These are phyloP conservation scores for Stereum hirsutum DNA, from an alignment of 1,284 basidiomycete species.

Conservation along the genomic window DNA sequence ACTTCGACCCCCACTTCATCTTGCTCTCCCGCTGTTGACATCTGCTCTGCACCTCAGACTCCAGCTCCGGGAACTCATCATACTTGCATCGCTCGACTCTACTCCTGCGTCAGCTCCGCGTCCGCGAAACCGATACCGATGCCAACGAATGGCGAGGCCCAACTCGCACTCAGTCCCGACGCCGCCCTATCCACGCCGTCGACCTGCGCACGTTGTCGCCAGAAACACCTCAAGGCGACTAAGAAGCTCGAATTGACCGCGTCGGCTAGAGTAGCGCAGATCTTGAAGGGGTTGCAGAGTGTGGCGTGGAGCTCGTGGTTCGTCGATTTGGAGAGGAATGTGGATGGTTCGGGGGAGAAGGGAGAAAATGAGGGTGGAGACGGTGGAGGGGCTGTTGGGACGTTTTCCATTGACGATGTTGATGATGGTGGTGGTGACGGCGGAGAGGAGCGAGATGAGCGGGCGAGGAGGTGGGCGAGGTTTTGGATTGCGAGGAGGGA, in stretches of 20 bases:
- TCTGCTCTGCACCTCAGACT: not conserved
- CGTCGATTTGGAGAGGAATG: constrained; percentile 8
- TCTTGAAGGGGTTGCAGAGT: constrained; percentile 31
- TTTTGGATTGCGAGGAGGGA: not conserved
- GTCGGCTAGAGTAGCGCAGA: constrained; percentile 31
- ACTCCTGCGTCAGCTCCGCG: not conserved
- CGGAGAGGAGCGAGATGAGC: constrained; percentile 30
- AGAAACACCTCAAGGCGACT: constrained; percentile 13
- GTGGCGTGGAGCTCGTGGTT: constrained; percentile 52
- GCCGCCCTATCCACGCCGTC: constrained; percentile 22
- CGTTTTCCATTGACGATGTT: too few relatives aligned
- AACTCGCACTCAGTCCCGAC: not conserved
- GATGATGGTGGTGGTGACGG: constrained; percentile 26
- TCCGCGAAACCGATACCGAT: not conserved
- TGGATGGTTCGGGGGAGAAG: constrained; percentile 1
- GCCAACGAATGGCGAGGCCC: not conserved
- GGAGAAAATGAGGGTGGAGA: constrained; percentile 13
- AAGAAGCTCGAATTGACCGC: constrained; percentile 36
- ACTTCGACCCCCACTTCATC: too few relatives aligned
- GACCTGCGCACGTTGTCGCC: constrained; percentile 23
- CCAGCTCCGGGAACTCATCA: not conserved
- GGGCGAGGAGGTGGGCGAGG: constrained; percentile 14
- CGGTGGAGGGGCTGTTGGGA: constrained; percentile 22
- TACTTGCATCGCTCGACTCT: not conserved
- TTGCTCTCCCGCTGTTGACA: too few relatives aligned